Evolutionary conservation across 768 basidiomycete species (phyloP).

Genomic region (Phylloporus scabripes): DNA sequence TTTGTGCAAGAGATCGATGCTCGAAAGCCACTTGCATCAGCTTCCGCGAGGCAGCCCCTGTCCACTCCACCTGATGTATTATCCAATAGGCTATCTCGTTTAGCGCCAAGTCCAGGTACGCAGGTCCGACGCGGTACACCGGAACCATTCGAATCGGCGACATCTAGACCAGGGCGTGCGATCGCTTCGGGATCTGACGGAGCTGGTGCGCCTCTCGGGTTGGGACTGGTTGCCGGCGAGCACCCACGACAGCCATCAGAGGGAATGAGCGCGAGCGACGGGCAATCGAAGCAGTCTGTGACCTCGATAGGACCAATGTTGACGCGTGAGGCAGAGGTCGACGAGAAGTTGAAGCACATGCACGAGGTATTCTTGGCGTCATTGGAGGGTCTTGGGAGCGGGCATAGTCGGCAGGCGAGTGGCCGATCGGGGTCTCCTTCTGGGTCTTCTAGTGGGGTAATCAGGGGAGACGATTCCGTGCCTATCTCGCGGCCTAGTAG

Average conservation of each 20-base stretch:
- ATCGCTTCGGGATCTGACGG: slow-evolving; percentile 1
- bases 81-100: background rate
- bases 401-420: slow-evolving; percentile 24
- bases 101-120: slow-evolving; percentile 7
- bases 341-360: slow-evolving; percentile 59
- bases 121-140: background rate
- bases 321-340: slow-evolving; percentile 61
- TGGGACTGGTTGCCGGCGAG: slow-evolving; percentile 17
- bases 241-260: slow-evolving; percentile 16
- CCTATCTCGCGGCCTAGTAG: slow-evolving; percentile 10
- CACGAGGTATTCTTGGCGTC: slow-evolving; percentile 62
- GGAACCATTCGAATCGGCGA: background rate
- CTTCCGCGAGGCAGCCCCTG: slow-evolving; percentile 12
- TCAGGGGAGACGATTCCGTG: slow-evolving; percentile 4
- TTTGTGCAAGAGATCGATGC: slow-evolving; percentile 76
- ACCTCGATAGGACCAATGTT: slow-evolving; percentile 47
- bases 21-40: slow-evolving; percentile 50
- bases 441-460: slow-evolving; percentile 3
- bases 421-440: slow-evolving; percentile 11
- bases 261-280: slow-evolving; percentile 15
- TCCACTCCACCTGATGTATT: background rate
- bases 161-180: slow-evolving; percentile 4
- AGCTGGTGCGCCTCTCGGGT: slow-evolving; percentile 2
- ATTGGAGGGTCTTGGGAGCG: slow-evolving; percentile 51
- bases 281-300: slow-evolving; percentile 20